Percentiles rank a stretch among this genome's conserved stretches.
Evolutionary conservation across 2,329 filamentous ascomycete species (phyloP).

Genomic region (Penicillium sp.): DNA sequence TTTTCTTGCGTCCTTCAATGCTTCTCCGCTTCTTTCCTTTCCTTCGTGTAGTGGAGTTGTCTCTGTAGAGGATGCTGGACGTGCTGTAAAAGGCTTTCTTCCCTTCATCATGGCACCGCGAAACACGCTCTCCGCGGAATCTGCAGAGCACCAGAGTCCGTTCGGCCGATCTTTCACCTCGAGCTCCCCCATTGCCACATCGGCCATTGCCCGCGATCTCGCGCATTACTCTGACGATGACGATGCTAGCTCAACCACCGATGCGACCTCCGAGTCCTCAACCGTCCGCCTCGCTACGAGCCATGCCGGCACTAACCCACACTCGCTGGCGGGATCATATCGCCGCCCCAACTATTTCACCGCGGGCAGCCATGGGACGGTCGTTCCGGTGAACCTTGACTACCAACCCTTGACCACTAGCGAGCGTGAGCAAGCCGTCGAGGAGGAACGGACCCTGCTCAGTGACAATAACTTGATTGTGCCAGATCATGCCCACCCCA

Average conservation of each 20-base stretch:
- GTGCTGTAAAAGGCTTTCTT: conserved; percentile 4
- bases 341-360: conserved; percentile 74
- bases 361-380: conserved; percentile 66
- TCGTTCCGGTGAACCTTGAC: conserved; percentile 54
- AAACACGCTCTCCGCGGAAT: conserved; percentile 28
- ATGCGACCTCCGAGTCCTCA: conserved; percentile 40
- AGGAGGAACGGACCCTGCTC: conserved; percentile 58
- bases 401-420: conserved; percentile 49
- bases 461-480: conserved; percentile 59
- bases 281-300: conserved; percentile 44
- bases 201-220: conserved; percentile 64
- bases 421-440: conserved; percentile 54
- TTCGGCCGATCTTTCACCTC: conserved; percentile 52
- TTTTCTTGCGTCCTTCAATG: too few species aligned
- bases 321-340: conserved; percentile 64
- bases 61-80: conserved; percentile 1
- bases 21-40: conserved; percentile 2
- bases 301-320: conserved; percentile 35
- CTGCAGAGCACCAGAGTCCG: conserved; percentile 26
- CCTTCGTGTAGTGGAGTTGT: not conserved
- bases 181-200: conserved; percentile 64
- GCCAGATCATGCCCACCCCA: conserved; percentile 45
- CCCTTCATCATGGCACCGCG: conserved; percentile 29
- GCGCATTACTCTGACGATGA: conserved; percentile 62
- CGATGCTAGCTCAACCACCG: conserved; percentile 38